A percentile compares a stretch with the other conserved stretches of the same genome.
phyloP scores from a whole-genome alignment of 2,329 filamentous ascomycete genomes.

The Botrytis pseudocinerea region DNA sequence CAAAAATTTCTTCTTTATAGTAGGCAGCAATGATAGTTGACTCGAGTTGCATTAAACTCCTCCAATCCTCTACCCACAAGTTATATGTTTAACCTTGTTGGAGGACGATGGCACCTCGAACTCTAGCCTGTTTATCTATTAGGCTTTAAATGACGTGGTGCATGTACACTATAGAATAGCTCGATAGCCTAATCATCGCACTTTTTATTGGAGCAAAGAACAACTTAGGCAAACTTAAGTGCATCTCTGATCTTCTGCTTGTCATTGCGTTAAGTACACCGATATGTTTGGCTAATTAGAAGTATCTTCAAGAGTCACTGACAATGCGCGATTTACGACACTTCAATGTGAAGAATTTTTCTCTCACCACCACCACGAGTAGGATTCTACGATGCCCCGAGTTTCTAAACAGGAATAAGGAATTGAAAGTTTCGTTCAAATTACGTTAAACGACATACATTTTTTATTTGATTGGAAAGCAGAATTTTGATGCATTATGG shows the following conservation, averaged over 20 bases:
- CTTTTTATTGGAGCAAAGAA: background rate
- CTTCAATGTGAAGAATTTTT: background rate
- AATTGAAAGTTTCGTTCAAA: too few species aligned
- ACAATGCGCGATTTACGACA: background rate
- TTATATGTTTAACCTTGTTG: background rate
- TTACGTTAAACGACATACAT: background rate
- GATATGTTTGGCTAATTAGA: background rate
- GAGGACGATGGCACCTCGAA: background rate
- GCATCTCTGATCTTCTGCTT: too few species aligned
- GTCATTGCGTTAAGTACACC: background rate
- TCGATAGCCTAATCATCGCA: background rate
- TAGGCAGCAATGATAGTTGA: background rate
- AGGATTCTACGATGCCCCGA: background rate
- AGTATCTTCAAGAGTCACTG: background rate
- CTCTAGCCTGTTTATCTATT: background rate
- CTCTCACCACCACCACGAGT: background rate
- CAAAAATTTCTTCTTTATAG: background rate
- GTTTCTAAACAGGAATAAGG: background rate
- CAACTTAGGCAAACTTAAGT: background rate
- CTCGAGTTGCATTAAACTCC: background rate
- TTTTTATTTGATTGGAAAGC: background rate
- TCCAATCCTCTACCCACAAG: background rate
- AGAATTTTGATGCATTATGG: background rate
- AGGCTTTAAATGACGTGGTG: background rate
- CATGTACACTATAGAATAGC: background rate